Evolutionary conservation across 192 early-diverging fungal genomes (phyloP).

Genomic region (Pilaira anomala): DNA sequence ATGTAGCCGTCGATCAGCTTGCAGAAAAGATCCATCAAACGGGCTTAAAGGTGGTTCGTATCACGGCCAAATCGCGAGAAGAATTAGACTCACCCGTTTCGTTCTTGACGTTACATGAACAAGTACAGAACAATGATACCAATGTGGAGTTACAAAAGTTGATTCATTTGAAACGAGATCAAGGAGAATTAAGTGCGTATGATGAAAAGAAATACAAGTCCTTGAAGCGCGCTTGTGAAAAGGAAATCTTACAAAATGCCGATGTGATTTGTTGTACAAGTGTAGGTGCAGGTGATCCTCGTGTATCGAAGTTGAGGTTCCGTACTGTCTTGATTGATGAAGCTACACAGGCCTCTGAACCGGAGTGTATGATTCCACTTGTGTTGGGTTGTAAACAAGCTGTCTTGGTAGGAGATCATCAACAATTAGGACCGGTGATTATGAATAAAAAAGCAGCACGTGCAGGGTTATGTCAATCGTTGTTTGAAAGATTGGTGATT

Average conservation of each 20-base stretch:
- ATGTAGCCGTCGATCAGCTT: slow-evolving; percentile 98
- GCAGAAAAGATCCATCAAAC: slow-evolving; percentile 96
- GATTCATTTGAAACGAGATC: slow-evolving; percentile 79
- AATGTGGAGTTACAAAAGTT: slow-evolving; percentile 92
- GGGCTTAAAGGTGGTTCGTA: slow-evolving; percentile 90
- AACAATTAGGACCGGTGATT: slow-evolving; percentile 97
- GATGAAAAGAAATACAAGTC: slow-evolving; percentile 87
- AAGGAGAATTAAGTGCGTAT: slow-evolving; percentile 84
- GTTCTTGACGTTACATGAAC: slow-evolving; percentile 93
- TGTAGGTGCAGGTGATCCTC: slow-evolving; percentile 94
- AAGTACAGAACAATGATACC: slow-evolving; percentile 93
- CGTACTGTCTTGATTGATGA: slow-evolving; percentile 96
- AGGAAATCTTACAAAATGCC: slow-evolving; percentile 87
- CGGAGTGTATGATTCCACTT: slow-evolving; percentile 97
- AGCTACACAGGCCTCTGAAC: slow-evolving; percentile 94
- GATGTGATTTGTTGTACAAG: slow-evolving; percentile 99
- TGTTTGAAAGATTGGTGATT: slow-evolving; percentile 95
- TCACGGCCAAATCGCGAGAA: slow-evolving; percentile 91
- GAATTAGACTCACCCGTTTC: slow-evolving; percentile 92
- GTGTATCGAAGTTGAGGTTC: slow-evolving; percentile 85
- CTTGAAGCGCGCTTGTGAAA: slow-evolving; percentile 83
- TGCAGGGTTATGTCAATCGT: slow-evolving; percentile 91
- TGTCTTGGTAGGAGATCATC: slow-evolving; percentile 98
- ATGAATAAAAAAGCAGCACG: slow-evolving; percentile 94
- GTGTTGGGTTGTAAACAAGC: slow-evolving; percentile 95